Conservation (phyloP, 2,329 filamentous ascomycete genomes). For the Calycina herbarum region DNA sequence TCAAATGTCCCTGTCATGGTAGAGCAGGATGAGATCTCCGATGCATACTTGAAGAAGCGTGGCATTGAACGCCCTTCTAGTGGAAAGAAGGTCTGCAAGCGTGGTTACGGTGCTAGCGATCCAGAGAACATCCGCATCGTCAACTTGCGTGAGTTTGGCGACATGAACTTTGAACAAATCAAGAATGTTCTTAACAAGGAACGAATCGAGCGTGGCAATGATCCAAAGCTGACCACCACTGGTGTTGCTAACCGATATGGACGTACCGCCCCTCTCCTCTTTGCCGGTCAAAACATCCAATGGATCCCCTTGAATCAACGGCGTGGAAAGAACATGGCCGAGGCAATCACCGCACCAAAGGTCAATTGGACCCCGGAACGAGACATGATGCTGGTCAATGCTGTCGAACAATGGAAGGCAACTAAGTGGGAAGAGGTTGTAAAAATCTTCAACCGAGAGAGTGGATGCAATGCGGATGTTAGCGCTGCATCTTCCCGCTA, state of each 20-base stretch:
- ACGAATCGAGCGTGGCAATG: constrained; percentile 23
- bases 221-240: constrained; percentile 27
- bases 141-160: constrained; percentile 31
- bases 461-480: constrained; percentile 18
- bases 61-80: constrained; percentile 22
- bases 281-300: constrained; percentile 26
- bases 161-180: constrained; percentile 28
- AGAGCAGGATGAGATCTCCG: constrained; percentile 21
- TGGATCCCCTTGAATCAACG: constrained; percentile 31
- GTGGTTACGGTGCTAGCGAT: constrained; percentile 35
- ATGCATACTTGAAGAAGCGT: constrained; percentile 32
- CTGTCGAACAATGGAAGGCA: constrained; percentile 23
- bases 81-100: constrained; percentile 24
- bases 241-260: constrained; percentile 34
- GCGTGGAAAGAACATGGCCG: not conserved
- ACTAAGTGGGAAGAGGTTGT: constrained; percentile 30
- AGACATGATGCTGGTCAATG: constrained; percentile 24
- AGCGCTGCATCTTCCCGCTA: constrained; percentile 15
- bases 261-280: constrained; percentile 37
- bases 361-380: constrained; percentile 25
- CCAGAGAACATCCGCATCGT: constrained; percentile 38
- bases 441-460: constrained; percentile 18
- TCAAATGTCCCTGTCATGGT: constrained; percentile 25
- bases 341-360: constrained; percentile 3
- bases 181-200: constrained; percentile 27